phyloP scores from a whole-genome alignment of 371 early-diverging fungal genomes.

The Mortierella sp. region DNA sequence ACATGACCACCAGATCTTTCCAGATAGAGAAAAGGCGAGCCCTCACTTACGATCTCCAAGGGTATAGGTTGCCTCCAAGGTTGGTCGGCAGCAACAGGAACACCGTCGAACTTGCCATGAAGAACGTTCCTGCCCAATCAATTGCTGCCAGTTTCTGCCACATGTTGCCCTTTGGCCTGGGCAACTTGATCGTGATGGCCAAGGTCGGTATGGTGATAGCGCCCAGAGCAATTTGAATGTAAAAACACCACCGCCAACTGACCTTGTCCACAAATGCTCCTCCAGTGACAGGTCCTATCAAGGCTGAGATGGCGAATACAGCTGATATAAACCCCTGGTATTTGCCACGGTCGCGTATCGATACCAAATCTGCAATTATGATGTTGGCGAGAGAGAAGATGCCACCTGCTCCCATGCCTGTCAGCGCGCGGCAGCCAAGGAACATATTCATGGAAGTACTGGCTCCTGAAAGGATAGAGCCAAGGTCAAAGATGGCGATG shows the following conservation, averaged over 20 bases:
- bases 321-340: constrained; percentile 66
- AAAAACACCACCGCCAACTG: constrained; percentile 75
- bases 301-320: constrained; percentile 67
- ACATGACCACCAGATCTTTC: too few relatives aligned
- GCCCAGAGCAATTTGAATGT: constrained; percentile 79
- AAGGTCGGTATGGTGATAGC: constrained; percentile 65
- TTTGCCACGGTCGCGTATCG: constrained; percentile 58
- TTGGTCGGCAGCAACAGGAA: constrained; percentile 68
- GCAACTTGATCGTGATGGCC: constrained; percentile 63
- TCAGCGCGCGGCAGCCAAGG: constrained; percentile 78
- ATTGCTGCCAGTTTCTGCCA: constrained; percentile 65
- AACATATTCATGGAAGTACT: constrained; percentile 64
- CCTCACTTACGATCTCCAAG: constrained; percentile 58
- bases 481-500: constrained; percentile 63
- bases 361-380: constrained; percentile 75
- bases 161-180: constrained; percentile 57
- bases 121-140: constrained; percentile 72
- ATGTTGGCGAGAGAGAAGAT: constrained; percentile 73
- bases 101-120: constrained; percentile 62
- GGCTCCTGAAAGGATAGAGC: constrained; percentile 67
- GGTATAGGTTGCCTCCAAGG: constrained; percentile 69
- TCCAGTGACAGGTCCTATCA: constrained; percentile 79
- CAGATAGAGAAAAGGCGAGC: neutral
- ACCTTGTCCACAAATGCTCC: constrained; percentile 75
- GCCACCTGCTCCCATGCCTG: constrained; percentile 89